These are phyloP conservation scores for Colletotrichum theobromicola DNA, from an alignment of 2,329 filamentous ascomycete species.

Conservation along the genomic window DNA sequence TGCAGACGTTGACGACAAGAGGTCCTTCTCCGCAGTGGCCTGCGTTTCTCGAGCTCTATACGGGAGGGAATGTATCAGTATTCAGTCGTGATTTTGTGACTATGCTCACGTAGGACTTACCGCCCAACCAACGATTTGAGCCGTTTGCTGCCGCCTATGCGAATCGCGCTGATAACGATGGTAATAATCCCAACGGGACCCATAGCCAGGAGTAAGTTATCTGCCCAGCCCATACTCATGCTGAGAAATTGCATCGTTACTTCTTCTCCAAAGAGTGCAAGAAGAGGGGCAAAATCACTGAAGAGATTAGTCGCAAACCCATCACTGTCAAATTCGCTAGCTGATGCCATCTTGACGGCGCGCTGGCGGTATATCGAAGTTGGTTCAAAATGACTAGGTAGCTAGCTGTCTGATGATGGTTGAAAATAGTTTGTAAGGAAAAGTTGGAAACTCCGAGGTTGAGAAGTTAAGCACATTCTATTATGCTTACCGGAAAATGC, in stretches of 20 bases:
- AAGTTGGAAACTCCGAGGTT: too few relatives aligned
- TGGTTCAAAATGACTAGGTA: too few relatives aligned
- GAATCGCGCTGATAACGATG: neutral
- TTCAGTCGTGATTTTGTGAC: too few relatives aligned
- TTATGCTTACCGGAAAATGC: too few relatives aligned
- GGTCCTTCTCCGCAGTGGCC: neutral
- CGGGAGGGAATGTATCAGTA: too few relatives aligned
- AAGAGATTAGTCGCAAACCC: neutral
- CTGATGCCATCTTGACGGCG: neutral
- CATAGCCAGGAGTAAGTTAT: neutral
- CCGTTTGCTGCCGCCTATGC: neutral
- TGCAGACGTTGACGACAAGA: neutral
- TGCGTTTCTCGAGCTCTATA: neutral
- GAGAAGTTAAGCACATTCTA: too few relatives aligned
- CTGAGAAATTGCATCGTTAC: neutral
- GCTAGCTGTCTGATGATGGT: too few relatives aligned
- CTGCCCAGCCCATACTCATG: neutral
- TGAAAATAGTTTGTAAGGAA: too few relatives aligned
- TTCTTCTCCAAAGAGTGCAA: neutral
- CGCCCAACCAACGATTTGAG: neutral
- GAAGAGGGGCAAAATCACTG: neutral
- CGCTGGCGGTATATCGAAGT: too few relatives aligned
- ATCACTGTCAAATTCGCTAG: neutral
- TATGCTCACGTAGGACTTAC: too few relatives aligned
- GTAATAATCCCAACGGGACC: neutral